Base-by-base conservation (phyloP, 768 basidiomycete genomes). In the Brasilioporus rufonigricans region DNA sequence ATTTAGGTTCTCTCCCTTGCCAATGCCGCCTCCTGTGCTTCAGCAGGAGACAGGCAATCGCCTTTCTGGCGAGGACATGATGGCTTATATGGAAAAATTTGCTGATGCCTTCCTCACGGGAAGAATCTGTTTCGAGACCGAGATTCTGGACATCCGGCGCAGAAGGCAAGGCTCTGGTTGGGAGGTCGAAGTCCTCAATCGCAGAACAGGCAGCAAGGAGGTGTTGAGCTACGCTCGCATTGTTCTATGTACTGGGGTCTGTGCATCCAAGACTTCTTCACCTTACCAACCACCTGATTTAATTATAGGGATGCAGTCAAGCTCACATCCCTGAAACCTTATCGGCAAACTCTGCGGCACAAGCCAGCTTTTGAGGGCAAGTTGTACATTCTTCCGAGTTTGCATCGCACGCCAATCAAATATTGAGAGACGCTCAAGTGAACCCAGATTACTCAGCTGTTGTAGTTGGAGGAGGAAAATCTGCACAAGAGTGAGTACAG, bases 401-500 rank as follows among this genome's bases (percentile, higher is more conserved):
- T 52, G 72, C 72, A 7, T 51, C 65, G 67, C 31, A 58, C 78
- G 18, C 72, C 4, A 9, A 79, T 35, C 71, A 76, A 10, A 73
- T 85, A 9, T 58, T 83, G 11, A 46, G 45, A 3, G 68, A 44
- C 50, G 68, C 59, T 36, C 53, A 50, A 38, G 27, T 24, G 10
- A 57, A 56, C 9, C 53, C 63, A 7, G 61, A 64, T 9, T 62
- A 69, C 13, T 64, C 73, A 0, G 70, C 80, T 8, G 71, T 85
- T 1, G 72, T 87, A 2, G 68, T 86, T 2, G 86, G 86, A 3
- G 82, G 85, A 21, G 86, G 86, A 5, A 87, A 81, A 63, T 87
- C 86, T 4, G 83, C 83, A 0, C 81, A 83, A 71, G 86, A 87
- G 77, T 77, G 56, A 50, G 61, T 33, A 18, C 4, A 23, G 10